Percentiles rank a stretch among this genome's conserved stretches.
Conservation (phyloP, 441 rosid genomes). For the Hura crepitans region DNA sequence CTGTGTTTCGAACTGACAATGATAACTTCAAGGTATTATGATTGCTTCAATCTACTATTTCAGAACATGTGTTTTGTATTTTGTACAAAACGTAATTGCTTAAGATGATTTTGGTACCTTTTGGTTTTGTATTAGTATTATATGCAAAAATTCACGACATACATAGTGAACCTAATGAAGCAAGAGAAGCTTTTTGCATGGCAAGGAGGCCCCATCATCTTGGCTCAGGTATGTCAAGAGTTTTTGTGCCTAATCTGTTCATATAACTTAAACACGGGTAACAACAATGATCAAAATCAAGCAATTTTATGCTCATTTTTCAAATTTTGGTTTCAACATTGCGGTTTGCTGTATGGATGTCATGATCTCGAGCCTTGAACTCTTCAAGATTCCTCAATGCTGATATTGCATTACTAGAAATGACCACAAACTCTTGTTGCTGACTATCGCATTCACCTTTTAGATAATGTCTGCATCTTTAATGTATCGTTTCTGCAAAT, state of each 20-base stretch:
- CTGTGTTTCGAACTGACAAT: constrained; percentile 78
- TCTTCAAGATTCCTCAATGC: not conserved
- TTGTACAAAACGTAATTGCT: not conserved
- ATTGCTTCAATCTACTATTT: not conserved
- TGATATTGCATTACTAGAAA: not conserved
- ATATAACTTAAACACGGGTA: not conserved
- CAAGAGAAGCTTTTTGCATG: constrained; percentile 88
- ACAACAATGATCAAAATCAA: not conserved
- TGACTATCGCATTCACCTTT: not conserved
- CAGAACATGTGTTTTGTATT: not conserved
- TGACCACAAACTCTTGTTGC: not conserved
- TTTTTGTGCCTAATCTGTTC: not conserved
- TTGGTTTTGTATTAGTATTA: constrained; percentile 44
- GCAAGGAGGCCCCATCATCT: constrained; percentile 95
- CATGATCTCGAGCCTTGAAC: not conserved
- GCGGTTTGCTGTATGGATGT: not conserved
- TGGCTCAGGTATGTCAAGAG: constrained; percentile 66
- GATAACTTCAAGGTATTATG: constrained; percentile 72
- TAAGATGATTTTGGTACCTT: not conserved
- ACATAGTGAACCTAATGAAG: constrained; percentile 76
- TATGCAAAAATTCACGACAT: constrained; percentile 76
- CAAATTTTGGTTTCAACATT: not conserved
- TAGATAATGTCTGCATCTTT: not conserved
- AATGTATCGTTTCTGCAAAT: not conserved
- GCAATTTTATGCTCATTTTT: constrained; percentile 5